Conservation (phyloP, 805 yeast species). For the Zygotorulaspora chibaensis region DNA sequence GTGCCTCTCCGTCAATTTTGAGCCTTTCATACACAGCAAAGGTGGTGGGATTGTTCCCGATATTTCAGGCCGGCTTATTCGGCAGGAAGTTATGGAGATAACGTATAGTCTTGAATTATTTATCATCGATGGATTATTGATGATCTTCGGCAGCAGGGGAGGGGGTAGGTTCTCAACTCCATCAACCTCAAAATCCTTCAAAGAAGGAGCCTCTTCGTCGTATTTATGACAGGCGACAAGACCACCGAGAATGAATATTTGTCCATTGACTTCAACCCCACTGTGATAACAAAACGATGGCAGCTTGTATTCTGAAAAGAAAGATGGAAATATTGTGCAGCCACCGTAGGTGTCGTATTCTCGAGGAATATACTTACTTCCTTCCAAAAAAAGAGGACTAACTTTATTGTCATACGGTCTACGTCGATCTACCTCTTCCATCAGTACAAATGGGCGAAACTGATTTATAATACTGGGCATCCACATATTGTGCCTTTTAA, state of each 20-base stretch:
- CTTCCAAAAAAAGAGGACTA: constrained; percentile 26
- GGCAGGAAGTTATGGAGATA: constrained; percentile 39
- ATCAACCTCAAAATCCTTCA: constrained; percentile 37
- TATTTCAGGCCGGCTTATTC: constrained; percentile 33
- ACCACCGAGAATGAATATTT: constrained; percentile 46
- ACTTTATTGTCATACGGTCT: constrained; percentile 14
- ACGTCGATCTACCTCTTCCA: not conserved
- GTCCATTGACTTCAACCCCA: constrained; percentile 37
- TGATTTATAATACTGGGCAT: constrained; percentile 22
- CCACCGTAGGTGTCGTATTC: constrained; percentile 28
- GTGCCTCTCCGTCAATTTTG: constrained; percentile 51
- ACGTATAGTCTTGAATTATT: constrained; percentile 39
- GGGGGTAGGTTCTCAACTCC: constrained; percentile 42
- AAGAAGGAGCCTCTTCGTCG: constrained; percentile 30
- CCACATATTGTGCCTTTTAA: constrained; percentile 31
- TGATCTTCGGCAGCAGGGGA: constrained; percentile 41
- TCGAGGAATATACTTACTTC: constrained; percentile 22
- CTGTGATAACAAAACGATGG: constrained; percentile 45
- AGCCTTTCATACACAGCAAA: constrained; percentile 44
- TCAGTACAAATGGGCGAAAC: constrained; percentile 8
- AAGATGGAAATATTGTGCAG: constrained; percentile 23
- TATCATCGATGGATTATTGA: constrained; percentile 41
- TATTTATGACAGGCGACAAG: constrained; percentile 29
- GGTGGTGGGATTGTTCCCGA: constrained; percentile 50
- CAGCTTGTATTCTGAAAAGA: constrained; percentile 39